Evolutionary conservation across 805 yeast genomes (phyloP), one percentile per base, ranked within the genome.

Genomic region (Myxozyma neotropica): DNA sequence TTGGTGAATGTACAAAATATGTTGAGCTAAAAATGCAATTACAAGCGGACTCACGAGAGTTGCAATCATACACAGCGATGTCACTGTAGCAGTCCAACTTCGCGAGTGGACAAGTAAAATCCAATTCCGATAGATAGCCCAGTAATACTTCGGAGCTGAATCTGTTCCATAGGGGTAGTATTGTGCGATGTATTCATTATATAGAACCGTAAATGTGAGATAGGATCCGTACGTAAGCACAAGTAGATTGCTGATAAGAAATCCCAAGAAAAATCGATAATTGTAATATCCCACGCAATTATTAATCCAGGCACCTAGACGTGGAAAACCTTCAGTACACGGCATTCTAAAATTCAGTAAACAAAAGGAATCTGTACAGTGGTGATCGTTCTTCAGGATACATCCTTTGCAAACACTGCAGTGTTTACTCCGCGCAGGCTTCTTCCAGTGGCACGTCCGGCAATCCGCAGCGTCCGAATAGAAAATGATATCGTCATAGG

Each of bases 361-460:
- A 42, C 12, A 4, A 31, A 15, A 17, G n/a, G n/a, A n/a, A n/a
- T n/a, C n/a, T n/a, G 31, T 68, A 68, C 88, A 84, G 71, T 84
- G 87, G 68, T 84, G 88, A 70, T 84, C 88, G 63, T 72, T 76
- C 62, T 79, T 65, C 40, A 77, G 73, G 1, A 80, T 71, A 67
- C 88, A 84, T 23, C 68, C 56, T 42, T 75, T 71, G 68, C 87
- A 84, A 12, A 73, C 72, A 12, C 81, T 73, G 69, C 88, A 84
- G 69, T 84, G 88, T 69, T 83, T 84, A 13, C 85, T 80, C 29
- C 88, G 71, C 2, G 88, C 87, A 0, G 88, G 88, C 53, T 72
- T 83, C 71, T 58, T 69, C 45, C 66, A 68, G 52, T 65, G 66
- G 61, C 88, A 84, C 0, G 87, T 84, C 15, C 72, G 35, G 68